Evolutionary conservation across 2,329 filamentous ascomycete genomes (phyloP), one percentile per base, ranked within the genome.

Genomic region (Diaporthe vaccinii): DNA sequence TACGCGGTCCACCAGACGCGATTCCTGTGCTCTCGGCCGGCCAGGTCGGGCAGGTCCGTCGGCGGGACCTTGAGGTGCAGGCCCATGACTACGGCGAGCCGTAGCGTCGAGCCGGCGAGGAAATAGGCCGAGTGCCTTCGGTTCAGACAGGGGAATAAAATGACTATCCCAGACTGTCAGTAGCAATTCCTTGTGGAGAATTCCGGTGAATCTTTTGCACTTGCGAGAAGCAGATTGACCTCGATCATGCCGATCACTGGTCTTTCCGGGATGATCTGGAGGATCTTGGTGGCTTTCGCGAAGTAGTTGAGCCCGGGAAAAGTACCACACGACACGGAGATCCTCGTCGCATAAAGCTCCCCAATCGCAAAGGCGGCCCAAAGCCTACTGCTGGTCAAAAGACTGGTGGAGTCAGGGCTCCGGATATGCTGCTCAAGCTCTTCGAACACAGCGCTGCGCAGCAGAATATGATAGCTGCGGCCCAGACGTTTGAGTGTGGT

Each of bases 1-100:
- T 65, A 65, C 31, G 59, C 59, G 12, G 59, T 65, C 59, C 59
- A 65, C 59, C 59, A 65, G 3, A 65, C 41, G 9, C 39, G 59
- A 4, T 65, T 65, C 9, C 59, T 34, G 25, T 65, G 59, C 59
- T 65, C 59, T 34, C 59, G 59, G 12, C 25, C 59, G 25, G 59
- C 59, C 17, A n/a, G 14, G 7, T 65, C 59, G 39, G 59, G 59
- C 15, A 65, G 7, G 59, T 46, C 15, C 8, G 25, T 9, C 14
- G 39, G 25, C 1, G 59, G 39, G 25, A 65, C 59, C 2, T 65
- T 46, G 9, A 65, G 59, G 20, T 65, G 59, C 15, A 65, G 17
- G 1, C 59, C 41, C 59, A 65, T 65, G 39, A 65, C 59, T 9
- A 65, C 41, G 0, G 59, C 59, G 31, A 65, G 59, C 14, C 41